Evolutionary conservation across 176 grass and related monocot species (phyloP).

Genomic region (Carex scoparia): DNA sequence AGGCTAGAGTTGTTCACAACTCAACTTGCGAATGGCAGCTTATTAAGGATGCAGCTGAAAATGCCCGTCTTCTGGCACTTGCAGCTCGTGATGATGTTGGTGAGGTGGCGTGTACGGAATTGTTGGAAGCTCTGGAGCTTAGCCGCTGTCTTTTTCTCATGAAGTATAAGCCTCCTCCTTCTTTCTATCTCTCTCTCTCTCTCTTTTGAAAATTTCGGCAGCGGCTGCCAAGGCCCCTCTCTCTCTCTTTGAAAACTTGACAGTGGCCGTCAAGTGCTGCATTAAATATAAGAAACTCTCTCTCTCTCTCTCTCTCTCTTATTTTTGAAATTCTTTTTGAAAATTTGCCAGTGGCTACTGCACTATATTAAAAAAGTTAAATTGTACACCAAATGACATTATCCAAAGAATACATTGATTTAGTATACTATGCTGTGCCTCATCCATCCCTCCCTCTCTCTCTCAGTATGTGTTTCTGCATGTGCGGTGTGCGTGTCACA

Average conservation of each 20-base stretch:
- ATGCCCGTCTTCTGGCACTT: constrained; percentile 39
- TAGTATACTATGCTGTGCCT: too few relatives aligned
- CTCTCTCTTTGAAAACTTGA: background rate
- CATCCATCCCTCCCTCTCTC: background rate
- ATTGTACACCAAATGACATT: too few relatives aligned
- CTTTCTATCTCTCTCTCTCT: background rate
- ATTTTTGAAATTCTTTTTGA: too few relatives aligned
- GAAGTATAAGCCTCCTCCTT: constrained; percentile 52
- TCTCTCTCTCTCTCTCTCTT: background rate
- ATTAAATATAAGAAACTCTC: too few relatives aligned
- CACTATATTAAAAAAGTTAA: too few relatives aligned
- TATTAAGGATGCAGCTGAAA: constrained; percentile 87
- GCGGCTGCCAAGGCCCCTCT: background rate
- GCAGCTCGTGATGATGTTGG: constrained; percentile 50
- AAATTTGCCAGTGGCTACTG: too few relatives aligned
- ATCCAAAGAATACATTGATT: too few relatives aligned
- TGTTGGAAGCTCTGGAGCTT: constrained; percentile 86
- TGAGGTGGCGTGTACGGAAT: constrained; percentile 63
- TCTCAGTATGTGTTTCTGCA: background rate
- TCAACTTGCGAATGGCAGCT: constrained; percentile 76
- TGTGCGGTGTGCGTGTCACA: background rate
- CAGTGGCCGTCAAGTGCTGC: background rate
- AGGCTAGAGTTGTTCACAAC: constrained; percentile 87
- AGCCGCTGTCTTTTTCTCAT: constrained; percentile 87
- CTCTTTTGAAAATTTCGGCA: background rate